A percentile compares a stretch with the other conserved stretches of the same genome.
Evolutionary conservation across 2,329 filamentous ascomycete species (phyloP).

Genomic region (Didymella pinodella): DNA sequence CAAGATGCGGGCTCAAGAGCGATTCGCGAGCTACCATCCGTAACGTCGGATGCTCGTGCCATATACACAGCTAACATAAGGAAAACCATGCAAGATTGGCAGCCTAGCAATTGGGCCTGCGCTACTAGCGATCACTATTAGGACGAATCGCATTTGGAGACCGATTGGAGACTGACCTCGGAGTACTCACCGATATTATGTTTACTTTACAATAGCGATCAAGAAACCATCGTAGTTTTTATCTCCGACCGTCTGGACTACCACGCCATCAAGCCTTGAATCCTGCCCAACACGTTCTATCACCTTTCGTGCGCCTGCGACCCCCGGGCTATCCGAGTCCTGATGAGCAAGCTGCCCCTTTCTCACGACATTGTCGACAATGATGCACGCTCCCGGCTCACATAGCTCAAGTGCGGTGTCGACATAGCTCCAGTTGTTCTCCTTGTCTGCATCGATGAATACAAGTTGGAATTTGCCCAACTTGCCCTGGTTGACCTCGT

Average conservation of each 20-base stretch:
- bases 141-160: not conserved
- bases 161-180: not conserved
- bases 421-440: too few species aligned
- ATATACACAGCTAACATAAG: not conserved
- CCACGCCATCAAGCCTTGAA: too few species aligned
- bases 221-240: conserved; percentile 59
- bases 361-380: too few species aligned
- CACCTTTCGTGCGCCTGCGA: too few species aligned
- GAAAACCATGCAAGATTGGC: not conserved
- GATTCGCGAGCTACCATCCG: not conserved
- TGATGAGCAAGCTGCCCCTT: too few species aligned
- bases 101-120: not conserved
- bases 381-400: too few species aligned
- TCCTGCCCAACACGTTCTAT: too few species aligned
- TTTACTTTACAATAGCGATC: conserved; percentile 50
- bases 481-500: too few species aligned
- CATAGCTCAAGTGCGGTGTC: too few species aligned
- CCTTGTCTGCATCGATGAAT: too few species aligned
- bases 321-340: too few species aligned
- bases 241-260: conserved; percentile 58
- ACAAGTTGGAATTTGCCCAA: too few species aligned
- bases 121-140: not conserved
- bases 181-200: not conserved
- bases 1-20: not conserved
- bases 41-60: not conserved